These are phyloP conservation scores for Penicillium sp. DNA, from an alignment of 2,329 filamentous ascomycete species.

Conservation along the genomic window DNA sequence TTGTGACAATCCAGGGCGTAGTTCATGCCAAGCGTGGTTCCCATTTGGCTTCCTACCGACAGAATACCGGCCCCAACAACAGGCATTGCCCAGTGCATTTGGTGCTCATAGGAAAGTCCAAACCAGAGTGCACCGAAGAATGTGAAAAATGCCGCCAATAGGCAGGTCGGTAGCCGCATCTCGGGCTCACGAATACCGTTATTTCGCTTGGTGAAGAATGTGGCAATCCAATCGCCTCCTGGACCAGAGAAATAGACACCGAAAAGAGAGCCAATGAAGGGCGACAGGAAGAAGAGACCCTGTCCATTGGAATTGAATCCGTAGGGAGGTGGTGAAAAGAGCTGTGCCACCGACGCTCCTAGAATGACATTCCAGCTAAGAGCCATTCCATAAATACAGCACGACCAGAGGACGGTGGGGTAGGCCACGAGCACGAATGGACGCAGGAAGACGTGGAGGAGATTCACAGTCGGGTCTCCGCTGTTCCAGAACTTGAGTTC, in stretches of 20 bases:
- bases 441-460: constrained; percentile 20
- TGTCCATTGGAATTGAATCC: constrained; percentile 21
- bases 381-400: constrained; percentile 23
- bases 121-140: constrained; percentile 24
- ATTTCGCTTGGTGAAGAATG: constrained; percentile 16
- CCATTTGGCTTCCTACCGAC: constrained; percentile 29
- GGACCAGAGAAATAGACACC: constrained; percentile 22
- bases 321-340: constrained; percentile 26
- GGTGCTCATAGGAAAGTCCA: constrained; percentile 20
- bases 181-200: constrained; percentile 18
- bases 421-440: constrained; percentile 23
- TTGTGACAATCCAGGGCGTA: constrained; percentile 28
- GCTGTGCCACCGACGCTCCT: constrained; percentile 23
- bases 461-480: constrained; percentile 20
- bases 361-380: constrained; percentile 33
- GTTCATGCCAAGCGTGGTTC: constrained; percentile 25
- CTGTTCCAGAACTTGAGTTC: constrained; percentile 13
- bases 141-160: constrained; percentile 25
- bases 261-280: constrained; percentile 23
- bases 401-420: constrained; percentile 27
- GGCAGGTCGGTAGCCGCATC: constrained; percentile 22
- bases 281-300: constrained; percentile 26
- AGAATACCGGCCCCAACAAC: constrained; percentile 26
- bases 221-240: constrained; percentile 17
- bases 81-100: constrained; percentile 20